phyloP scores from a whole-genome alignment of 306 rosid genomes.

The Quercus wislizeni region DNA sequence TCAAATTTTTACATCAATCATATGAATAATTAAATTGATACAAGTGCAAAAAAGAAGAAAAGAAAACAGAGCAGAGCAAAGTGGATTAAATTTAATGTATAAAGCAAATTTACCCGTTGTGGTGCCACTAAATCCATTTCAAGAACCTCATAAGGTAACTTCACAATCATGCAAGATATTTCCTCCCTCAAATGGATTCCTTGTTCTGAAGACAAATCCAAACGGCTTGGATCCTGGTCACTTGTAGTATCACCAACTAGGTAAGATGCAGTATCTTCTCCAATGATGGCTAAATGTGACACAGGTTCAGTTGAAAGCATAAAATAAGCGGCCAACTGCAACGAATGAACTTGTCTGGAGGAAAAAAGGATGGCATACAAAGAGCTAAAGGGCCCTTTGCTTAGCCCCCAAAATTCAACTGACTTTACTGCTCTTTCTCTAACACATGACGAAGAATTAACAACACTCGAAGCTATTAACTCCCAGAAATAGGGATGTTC shows the following conservation, averaged over 20 bases:
- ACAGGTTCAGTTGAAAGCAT: constrained; percentile 79
- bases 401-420: constrained; percentile 90
- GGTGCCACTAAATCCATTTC: constrained; percentile 62
- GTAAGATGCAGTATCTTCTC: constrained; percentile 44
- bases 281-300: constrained; percentile 56
- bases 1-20: not conserved
- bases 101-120: constrained; percentile 58
- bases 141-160: constrained; percentile 59
- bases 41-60: constrained; percentile 14
- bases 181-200: constrained; percentile 60
- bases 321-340: constrained; percentile 80
- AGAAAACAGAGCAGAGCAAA: not conserved
- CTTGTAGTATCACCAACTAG: constrained; percentile 40
- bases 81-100: constrained; percentile 7
- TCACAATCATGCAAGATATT: constrained; percentile 65
- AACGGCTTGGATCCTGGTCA: constrained; percentile 47
- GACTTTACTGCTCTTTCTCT: constrained; percentile 94
- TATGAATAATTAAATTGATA: constrained; percentile 1
- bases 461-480: constrained; percentile 65
- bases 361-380: constrained; percentile 87
- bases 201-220: constrained; percentile 60
- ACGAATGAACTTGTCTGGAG: constrained; percentile 57
- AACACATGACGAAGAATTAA: constrained; percentile 64
- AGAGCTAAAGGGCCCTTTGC: constrained; percentile 79
- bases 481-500: constrained; percentile 73